Base-by-base conservation (phyloP, 768 basidiomycete genomes). In the Rhizopogon sp. region DNA sequence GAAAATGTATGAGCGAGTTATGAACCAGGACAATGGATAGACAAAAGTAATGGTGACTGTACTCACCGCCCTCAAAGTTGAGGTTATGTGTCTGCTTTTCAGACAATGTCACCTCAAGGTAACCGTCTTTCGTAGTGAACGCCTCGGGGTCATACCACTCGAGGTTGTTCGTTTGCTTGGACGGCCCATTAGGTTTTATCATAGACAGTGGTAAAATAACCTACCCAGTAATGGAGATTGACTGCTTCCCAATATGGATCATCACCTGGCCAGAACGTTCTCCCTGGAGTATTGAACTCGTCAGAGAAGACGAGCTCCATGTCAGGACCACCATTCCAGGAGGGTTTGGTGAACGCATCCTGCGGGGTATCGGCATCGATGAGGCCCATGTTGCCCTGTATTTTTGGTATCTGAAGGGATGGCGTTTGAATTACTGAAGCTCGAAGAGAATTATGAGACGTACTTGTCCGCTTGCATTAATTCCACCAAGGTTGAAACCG, bases 171-270 rank as follows among this genome's bases (percentile, higher is more conserved):
- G 83, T 80, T 62, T 49, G 56, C 68, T 69, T 39, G 35, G 31
- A 31, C 9, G 9, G 17, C 8, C 25, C 29, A 50, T 77, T 74
- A 58, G 70, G 67, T 41, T 60, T 55, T 16, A 39, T n/a, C 17
- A 42, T 74, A 56, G 71, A 65, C 8, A 50, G 20, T 39, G 39
- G 46, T 60, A 54, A 56, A 66, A 20, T 64, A 55, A 63, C 72
- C 56, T 42, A 74, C 72, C 69, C 74, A 74, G 52, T 74, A 76
- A 56, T 77, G 69, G 28, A 79, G 56, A 60, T 78, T 66, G 17
- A 58, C 73, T 0, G 76, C 87, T 64, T 90, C 86, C 87, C 88
- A 89, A 62, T 87, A 92, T 3, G 90, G 90, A 66, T 93, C 90
- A 59, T 92, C 89, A 5, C 88, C 88, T 41, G 85, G 81, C 72